phyloP scores from a whole-genome alignment of 2,329 filamentous ascomycete genomes.

The Chrysosporium queenslandicum region DNA sequence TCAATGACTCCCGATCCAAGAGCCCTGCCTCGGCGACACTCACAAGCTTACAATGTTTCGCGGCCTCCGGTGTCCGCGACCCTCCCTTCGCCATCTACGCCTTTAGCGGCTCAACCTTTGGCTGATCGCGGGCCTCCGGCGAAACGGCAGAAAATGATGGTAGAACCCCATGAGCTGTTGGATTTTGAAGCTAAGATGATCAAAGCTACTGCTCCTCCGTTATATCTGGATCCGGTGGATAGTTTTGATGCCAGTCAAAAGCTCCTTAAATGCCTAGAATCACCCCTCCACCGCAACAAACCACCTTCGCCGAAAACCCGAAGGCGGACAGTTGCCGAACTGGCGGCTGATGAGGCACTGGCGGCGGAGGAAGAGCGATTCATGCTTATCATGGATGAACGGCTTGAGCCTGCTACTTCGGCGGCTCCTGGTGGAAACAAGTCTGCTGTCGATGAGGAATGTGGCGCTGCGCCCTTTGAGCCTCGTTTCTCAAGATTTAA shows the following conservation, averaged over 20 bases:
- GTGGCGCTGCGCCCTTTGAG: slow-evolving; percentile 64
- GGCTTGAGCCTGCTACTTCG: slow-evolving; percentile 53
- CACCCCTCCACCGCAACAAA: slow-evolving; percentile 65
- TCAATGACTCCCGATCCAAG: slow-evolving; percentile 57
- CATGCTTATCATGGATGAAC: slow-evolving; percentile 86
- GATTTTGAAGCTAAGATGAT: slow-evolving; percentile 68
- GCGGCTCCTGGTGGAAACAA: slow-evolving; percentile 47
- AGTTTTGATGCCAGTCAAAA: slow-evolving; percentile 58
- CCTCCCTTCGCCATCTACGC: slow-evolving; percentile 57
- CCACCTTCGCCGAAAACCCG: slow-evolving; percentile 78
- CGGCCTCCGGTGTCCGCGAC: slow-evolving; percentile 36
- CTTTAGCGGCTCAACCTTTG: slow-evolving; percentile 40
- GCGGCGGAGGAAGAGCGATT: slow-evolving; percentile 82
- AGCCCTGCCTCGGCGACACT: slow-evolving; percentile 41
- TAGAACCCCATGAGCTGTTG: slow-evolving; percentile 63
- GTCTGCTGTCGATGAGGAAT: slow-evolving; percentile 63
- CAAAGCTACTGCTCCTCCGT: slow-evolving; percentile 59
- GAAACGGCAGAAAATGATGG: slow-evolving; percentile 65
- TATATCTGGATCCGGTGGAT: slow-evolving; percentile 68
- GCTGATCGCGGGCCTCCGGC: slow-evolving; percentile 44
- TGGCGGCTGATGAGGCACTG: slow-evolving; percentile 87
- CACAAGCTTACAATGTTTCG: slow-evolving; percentile 33
- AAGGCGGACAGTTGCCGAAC: slow-evolving; percentile 87
- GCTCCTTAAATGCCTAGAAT: slow-evolving; percentile 60
- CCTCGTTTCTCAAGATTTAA: slow-evolving; percentile 86